Percentiles rank a stretch among this genome's conserved stretches.
Conservation (phyloP, 2,329 filamentous ascomycete genomes). For the Trichoderma arundinaceum region DNA sequence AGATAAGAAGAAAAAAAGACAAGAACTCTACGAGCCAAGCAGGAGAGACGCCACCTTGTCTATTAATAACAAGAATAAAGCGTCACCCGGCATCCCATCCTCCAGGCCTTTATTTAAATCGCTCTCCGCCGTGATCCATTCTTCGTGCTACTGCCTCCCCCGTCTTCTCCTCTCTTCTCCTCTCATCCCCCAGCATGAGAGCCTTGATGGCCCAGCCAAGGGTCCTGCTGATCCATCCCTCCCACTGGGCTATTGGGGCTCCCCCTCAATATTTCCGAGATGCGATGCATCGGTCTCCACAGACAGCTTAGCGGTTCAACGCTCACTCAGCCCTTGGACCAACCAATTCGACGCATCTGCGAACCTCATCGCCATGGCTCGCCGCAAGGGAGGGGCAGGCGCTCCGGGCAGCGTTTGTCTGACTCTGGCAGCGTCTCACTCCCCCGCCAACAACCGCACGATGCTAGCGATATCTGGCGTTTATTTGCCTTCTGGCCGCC, state of each 20-base stretch:
- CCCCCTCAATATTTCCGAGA: constrained; percentile 15
- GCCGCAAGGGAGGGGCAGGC: constrained; percentile 14
- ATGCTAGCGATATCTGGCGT: neutral
- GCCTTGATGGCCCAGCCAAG: constrained; percentile 10
- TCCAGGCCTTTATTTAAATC: constrained; percentile 14
- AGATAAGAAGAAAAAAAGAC: too few relatives aligned
- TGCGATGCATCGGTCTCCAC: constrained; percentile 21
- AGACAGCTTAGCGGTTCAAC: neutral
- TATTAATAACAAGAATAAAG: constrained; percentile 8
- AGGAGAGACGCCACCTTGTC: neutral
- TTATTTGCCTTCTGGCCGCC: neutral
- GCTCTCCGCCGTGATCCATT: constrained; percentile 15
- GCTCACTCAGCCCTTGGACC: neutral
- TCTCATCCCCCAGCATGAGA: neutral
- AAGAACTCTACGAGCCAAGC: too few relatives aligned
- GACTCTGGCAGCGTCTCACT: neutral
- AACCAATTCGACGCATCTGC: constrained; percentile 19
- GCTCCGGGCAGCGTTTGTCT: constrained; percentile 9
- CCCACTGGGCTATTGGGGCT: too few relatives aligned
- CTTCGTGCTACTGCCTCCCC: too few relatives aligned
- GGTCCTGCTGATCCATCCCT: constrained; percentile 15
- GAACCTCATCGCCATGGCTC: constrained; percentile 13
- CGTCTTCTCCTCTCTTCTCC: neutral
- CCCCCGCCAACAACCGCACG: neutral
- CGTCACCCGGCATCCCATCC: constrained; percentile 3